phyloP scores from a whole-genome alignment of 176 grass and related monocot genomes.

The Aegilops umbellulata region DNA sequence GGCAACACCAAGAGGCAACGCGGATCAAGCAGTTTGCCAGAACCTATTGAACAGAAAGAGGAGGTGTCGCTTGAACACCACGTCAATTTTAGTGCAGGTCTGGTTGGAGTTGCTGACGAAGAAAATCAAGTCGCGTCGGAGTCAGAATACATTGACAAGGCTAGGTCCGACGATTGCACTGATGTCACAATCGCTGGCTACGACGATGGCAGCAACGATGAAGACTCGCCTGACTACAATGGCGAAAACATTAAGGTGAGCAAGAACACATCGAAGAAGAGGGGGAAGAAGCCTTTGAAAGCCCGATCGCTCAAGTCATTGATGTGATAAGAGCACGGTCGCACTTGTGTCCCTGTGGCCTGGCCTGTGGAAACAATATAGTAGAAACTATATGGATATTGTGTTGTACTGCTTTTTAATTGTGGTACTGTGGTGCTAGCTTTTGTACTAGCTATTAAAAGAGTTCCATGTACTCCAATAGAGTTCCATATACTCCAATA shows the following conservation, averaged over 20 bases:
- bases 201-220: slow-evolving; percentile 32
- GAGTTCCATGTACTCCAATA: too few species aligned
- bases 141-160: background rate
- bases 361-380: too few species aligned
- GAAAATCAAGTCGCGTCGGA: background rate
- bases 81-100: background rate
- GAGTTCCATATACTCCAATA: too few species aligned
- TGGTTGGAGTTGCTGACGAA: background rate
- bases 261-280: slow-evolving; percentile 4
- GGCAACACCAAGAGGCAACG: slow-evolving; percentile 35
- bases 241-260: background rate
- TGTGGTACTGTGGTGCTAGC: too few species aligned
- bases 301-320: slow-evolving; percentile 45
- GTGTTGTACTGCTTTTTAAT: too few species aligned
- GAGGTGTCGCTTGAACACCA: background rate
- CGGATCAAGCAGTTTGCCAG: background rate
- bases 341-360: too few species aligned
- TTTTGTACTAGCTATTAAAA: too few species aligned
- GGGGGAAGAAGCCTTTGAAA: slow-evolving; percentile 43
- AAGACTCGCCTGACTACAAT: background rate
- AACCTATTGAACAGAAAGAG: background rate
- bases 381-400: too few species aligned
- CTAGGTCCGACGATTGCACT: background rate
- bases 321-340: slow-evolving; percentile 18
- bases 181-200: background rate